These are phyloP conservation scores for Oxalis stricta DNA, from an alignment of 441 rosid species.

Conservation along the genomic window DNA sequence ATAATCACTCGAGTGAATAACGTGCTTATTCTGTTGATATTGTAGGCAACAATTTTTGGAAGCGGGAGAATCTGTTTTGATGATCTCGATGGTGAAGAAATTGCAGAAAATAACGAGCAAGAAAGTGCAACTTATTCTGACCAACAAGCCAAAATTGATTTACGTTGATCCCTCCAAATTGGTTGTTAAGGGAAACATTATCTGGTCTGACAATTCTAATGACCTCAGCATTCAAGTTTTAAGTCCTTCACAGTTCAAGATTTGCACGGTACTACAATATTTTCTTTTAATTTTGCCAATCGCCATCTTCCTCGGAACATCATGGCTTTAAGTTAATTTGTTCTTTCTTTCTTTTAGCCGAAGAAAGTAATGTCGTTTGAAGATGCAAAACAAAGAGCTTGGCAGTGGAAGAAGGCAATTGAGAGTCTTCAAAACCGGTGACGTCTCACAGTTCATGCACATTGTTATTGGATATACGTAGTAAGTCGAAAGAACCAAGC, in stretches of 20 bases:
- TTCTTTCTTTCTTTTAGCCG: conserved; percentile 36
- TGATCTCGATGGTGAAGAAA: conserved; percentile 97
- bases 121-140: conserved; percentile 96
- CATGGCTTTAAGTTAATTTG: background rate
- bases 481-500: no score
- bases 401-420: conserved; percentile 95
- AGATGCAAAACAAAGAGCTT: conserved; percentile 81
- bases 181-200: conserved; percentile 67
- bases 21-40: no score
- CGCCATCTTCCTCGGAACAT: background rate
- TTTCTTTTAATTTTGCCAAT: background rate
- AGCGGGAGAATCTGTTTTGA: conserved; percentile 84
- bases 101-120: conserved; percentile 80
- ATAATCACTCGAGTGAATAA: no score
- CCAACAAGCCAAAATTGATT: conserved; percentile 84
- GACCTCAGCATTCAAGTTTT: conserved; percentile 73
- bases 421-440: conserved; percentile 80
- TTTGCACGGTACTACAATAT: conserved; percentile 59
- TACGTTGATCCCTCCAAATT: conserved; percentile 90
- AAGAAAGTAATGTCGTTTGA: conserved; percentile 88
- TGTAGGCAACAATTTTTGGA: conserved; percentile 96
- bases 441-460: no score
- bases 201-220: conserved; percentile 87
- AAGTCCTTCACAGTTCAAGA: conserved; percentile 79
- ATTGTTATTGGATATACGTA: no score